phyloP scores from a whole-genome alignment of 164 flowering plant genomes.

The Chimonanthus salicifolius region DNA sequence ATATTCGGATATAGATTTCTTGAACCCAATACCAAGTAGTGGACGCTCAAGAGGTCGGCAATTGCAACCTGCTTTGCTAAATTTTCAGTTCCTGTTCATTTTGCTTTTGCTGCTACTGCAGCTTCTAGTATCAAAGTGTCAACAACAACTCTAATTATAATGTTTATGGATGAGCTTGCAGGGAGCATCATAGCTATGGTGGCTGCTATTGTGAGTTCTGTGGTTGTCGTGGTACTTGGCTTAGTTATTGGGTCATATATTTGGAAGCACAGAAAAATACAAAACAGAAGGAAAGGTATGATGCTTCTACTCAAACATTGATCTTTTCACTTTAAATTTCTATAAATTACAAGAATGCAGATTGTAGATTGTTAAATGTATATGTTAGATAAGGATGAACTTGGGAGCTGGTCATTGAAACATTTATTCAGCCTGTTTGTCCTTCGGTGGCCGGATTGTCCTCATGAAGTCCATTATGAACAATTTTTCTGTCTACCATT shows the following conservation, averaged over 20 bases:
- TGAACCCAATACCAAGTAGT: slow-evolving; percentile 38
- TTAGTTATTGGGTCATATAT: slow-evolving; percentile 41
- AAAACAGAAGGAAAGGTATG: slow-evolving; percentile 75
- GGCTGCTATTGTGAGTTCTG: slow-evolving; percentile 52
- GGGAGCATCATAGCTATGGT: slow-evolving; percentile 43
- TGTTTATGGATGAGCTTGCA: slow-evolving; percentile 22
- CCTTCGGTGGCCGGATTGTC: background rate
- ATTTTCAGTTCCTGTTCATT: no score
- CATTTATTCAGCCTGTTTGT: background rate
- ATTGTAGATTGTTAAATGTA: background rate
- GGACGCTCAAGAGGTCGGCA: slow-evolving; percentile 42
- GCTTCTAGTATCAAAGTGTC: no score
- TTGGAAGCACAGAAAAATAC: slow-evolving; percentile 50
- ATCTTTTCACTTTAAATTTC: background rate
- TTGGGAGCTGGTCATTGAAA: background rate
- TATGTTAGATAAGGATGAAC: background rate
- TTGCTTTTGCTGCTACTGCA: no score
- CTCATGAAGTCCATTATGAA: background rate
- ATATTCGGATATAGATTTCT: slow-evolving; percentile 71
- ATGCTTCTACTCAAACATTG: background rate
- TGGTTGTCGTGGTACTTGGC: slow-evolving; percentile 40
- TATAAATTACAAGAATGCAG: background rate
- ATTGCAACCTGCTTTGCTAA: background rate
- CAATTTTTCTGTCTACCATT: background rate
- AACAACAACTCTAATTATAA: no score